Evolutionary conservation across 306 rosid genomes (phyloP).

Genomic region (Prunus armeniaca): DNA sequence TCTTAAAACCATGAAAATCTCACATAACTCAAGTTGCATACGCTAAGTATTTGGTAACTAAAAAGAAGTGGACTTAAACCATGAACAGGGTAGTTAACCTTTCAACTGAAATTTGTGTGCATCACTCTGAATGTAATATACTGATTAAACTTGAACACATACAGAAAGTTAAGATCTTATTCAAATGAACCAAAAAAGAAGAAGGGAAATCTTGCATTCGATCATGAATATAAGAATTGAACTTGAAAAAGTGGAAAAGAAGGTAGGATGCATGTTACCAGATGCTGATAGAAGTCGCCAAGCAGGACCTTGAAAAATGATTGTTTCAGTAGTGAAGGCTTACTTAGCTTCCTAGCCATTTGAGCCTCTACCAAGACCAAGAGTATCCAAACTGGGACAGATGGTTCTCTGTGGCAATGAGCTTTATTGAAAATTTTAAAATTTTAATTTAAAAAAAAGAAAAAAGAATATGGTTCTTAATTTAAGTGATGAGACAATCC

Average conservation of each 20-base stretch:
- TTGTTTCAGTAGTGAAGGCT: background rate
- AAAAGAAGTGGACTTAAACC: too few species aligned
- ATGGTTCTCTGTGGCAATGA: background rate
- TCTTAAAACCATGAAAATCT: background rate
- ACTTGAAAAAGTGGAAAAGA: background rate
- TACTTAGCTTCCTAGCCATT: background rate
- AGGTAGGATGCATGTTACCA: background rate
- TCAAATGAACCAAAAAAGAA: background rate
- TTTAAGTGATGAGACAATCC: too few species aligned
- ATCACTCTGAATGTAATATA: too few species aligned
- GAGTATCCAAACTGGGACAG: background rate
- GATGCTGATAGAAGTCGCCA: background rate
- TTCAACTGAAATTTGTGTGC: too few species aligned
- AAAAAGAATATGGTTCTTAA: too few species aligned
- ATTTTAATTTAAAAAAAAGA: too few species aligned
- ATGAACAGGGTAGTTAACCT: too few species aligned
- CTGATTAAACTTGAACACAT: too few species aligned
- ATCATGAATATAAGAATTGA: background rate
- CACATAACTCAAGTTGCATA: background rate
- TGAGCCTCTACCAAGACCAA: background rate
- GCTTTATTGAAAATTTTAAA: background rate
- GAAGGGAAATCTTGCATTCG: background rate
- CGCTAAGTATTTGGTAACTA: too few species aligned
- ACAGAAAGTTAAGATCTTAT: too few species aligned
- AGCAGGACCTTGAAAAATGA: slow-evolving; percentile 2